phyloP scores from a whole-genome alignment of 2,329 filamentous ascomycete species.

The Xylaria multiplex region DNA sequence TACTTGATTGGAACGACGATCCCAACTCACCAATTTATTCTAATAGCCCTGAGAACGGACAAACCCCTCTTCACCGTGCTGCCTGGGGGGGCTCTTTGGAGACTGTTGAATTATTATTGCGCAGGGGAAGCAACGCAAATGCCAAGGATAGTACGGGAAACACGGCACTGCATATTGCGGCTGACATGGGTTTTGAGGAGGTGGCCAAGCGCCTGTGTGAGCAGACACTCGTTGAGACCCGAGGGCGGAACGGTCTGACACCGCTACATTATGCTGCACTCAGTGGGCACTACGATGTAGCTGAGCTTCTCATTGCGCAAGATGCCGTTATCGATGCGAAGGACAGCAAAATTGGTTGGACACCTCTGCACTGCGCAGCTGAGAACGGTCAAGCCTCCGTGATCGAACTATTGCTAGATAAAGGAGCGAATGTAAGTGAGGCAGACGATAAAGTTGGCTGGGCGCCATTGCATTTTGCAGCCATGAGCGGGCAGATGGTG shows the following conservation, averaged over 20 bases:
- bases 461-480: constrained; percentile 16
- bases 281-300: not conserved
- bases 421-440: not conserved
- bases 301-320: not conserved
- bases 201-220: constrained; percentile 1
- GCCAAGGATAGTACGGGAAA: not conserved
- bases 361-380: not conserved
- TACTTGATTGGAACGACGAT: not conserved
- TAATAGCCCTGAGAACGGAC: not conserved
- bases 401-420: constrained; percentile 1
- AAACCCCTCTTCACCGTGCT: constrained; percentile 14
- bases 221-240: not conserved
- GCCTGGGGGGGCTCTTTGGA: constrained; percentile 11
- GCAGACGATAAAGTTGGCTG: constrained; percentile 6
- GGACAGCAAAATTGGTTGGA: constrained; percentile 8
- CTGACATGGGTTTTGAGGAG: constrained; percentile 10
- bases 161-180: constrained; percentile 10
- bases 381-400: not conserved
- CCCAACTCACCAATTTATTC: constrained; percentile 5
- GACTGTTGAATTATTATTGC: not conserved
- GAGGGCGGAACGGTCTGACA: constrained; percentile 5
- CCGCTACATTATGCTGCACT: constrained; percentile 11
- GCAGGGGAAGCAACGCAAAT: not conserved
- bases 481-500: not conserved
- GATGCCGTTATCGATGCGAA: not conserved